A percentile compares a stretch with the other conserved stretches of the same genome.
Evolutionary conservation across 164 flowering plant genomes (phyloP).

Genomic region (Sedum album): DNA sequence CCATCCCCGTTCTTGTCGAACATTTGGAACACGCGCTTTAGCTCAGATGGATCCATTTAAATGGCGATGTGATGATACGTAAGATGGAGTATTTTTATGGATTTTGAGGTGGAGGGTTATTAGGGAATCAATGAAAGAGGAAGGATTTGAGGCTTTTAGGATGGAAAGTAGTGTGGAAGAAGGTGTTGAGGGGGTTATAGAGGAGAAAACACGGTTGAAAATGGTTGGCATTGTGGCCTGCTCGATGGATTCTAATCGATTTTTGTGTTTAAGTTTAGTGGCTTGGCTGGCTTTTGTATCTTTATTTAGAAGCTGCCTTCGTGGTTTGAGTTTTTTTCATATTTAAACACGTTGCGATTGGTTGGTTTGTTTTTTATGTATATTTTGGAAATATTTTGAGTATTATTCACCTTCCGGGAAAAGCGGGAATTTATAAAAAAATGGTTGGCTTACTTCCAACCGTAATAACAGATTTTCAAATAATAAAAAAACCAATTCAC

Average conservation of each 20-base stretch:
- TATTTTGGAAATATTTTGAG: no score
- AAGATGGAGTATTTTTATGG: no score
- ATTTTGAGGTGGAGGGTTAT: slow-evolving; percentile 5
- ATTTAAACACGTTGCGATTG: no score
- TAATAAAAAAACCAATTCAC: background rate
- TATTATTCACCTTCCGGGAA: background rate
- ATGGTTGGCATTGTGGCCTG: slow-evolving; percentile 12
- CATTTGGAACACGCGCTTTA: no score
- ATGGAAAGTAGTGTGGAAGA: slow-evolving; percentile 13
- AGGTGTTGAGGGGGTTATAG: background rate
- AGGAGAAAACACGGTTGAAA: slow-evolving; percentile 23
- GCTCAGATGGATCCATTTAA: slow-evolving; percentile 38
- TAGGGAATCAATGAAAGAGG: slow-evolving; percentile 10
- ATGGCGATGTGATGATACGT: no score
- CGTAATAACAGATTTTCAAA: slow-evolving; percentile 4
- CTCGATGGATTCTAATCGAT: no score
- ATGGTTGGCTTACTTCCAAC: background rate
- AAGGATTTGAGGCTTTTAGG: slow-evolving; percentile 29
- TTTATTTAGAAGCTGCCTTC: no score
- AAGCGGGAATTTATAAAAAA: background rate
- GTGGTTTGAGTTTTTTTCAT: no score
- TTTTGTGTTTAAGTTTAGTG: slow-evolving; percentile 22
- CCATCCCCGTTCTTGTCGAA: slow-evolving; percentile 68
- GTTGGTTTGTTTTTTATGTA: no score
- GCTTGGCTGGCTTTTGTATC: background rate